These are phyloP conservation scores for Leishmania martiniquensis DNA, from an alignment of 208 protist species.

Conservation along the genomic window DNA sequence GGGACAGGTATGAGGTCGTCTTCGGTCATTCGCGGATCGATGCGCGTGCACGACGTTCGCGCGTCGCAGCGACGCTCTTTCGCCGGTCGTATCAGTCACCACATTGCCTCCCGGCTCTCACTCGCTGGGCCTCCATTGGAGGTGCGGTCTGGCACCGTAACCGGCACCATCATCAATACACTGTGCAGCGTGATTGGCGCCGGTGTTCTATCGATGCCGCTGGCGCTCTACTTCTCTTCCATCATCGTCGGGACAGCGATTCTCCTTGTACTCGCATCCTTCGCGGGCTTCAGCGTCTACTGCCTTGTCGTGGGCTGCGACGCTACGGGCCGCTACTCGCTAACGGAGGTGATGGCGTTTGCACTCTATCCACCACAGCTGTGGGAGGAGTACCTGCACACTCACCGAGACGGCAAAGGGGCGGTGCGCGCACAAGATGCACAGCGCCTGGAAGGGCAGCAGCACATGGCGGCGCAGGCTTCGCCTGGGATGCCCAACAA, in stretches of 20 bases:
- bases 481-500: not conserved
- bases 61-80: conserved; percentile 40
- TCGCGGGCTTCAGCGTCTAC: conserved; percentile 59
- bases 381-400: conserved; percentile 54
- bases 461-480: not conserved
- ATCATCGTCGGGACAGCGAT: conserved; percentile 44
- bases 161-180: conserved; percentile 65
- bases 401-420: not conserved
- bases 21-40: conserved; percentile 1
- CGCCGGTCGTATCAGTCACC: conserved; percentile 47
- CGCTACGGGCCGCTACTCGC: conserved; percentile 53
- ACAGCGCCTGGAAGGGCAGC: not conserved
- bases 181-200: conserved; percentile 80
- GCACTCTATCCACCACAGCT: conserved; percentile 47
- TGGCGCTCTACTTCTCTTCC: conserved; percentile 70
- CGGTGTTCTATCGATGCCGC: conserved; percentile 66
- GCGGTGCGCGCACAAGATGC: not conserved
- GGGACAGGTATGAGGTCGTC: not conserved
- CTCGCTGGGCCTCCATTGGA: conserved; percentile 35
- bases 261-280: conserved; percentile 36
- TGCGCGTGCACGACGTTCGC: conserved; percentile 14
- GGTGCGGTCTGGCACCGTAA: conserved; percentile 42
- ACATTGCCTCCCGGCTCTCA: conserved; percentile 56
- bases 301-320: conserved; percentile 58
- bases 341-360: conserved; percentile 67